Base-by-base conservation (phyloP, 129 eudicot genomes). In the Dittrichia graveolens region DNA sequence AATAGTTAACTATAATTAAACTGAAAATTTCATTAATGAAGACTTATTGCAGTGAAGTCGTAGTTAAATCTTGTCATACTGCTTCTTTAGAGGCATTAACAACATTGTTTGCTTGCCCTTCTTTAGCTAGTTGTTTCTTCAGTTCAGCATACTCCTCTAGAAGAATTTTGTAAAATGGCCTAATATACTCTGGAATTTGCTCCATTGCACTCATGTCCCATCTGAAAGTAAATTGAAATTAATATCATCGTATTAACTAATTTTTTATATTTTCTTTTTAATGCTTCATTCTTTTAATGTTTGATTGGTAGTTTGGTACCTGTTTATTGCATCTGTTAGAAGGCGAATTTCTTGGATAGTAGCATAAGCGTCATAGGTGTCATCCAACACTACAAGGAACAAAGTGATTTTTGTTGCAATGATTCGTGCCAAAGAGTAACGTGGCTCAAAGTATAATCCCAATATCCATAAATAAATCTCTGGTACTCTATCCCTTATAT, bases 401-500 rank as follows among this genome's bases (percentile, higher is more conserved):
- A 61, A 52, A 8, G 69, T 63, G 4, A 75, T 62, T 48, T 81
- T 75, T 34, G 74, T 55, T 43, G 70, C 71, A 50, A 81, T 76
- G 39, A 61, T 76, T 58, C 85, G 66, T 6, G 77, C 85, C 8
- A 70, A 53, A 7, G 85, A 69, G 71, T 81, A 81, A 31, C 53
- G 42, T 13, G 85, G 81, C 66, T 81, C 85, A 55, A 58, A 75
- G 43, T 75, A 81, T 13, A 78, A n/a, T 40, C 85, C 85, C 19
- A 81, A 54, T 2, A 69, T 75, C 85, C 85, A 81, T 39, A 81
- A 63, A 41, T 75, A 81, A 31, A 48, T 71, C 69, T 81, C 85
- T 5, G 85, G 68, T 14, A 81, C 75, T 64, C 85, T 70, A 64
- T 81, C 78, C 75, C 81, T 81, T 34, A 67, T 53, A 64, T 75